Base-by-base conservation (phyloP, 106 monocot species). In the Dendrobium huoshanense region DNA sequence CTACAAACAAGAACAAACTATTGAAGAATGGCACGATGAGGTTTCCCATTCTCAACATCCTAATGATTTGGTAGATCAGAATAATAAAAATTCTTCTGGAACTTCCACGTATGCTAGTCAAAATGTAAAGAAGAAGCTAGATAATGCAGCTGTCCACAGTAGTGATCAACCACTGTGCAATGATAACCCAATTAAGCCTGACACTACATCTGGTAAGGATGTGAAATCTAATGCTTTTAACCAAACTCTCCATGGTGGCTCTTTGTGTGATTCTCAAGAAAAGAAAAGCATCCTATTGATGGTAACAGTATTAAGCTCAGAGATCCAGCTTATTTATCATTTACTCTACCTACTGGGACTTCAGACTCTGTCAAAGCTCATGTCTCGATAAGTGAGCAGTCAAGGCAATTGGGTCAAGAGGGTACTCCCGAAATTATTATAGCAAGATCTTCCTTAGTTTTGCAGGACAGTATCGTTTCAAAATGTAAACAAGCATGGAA, bases 91-190 rank as follows among this genome's bases (percentile, higher is more conserved):
- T 42, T 49, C 17, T 20, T 41, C 16, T 77, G 41, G 29, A 55
- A 67, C 59, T 73, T 81, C 49, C 13, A 81, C 78, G 77, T 37
- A 44, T 61, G 55, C 79, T 56, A 83, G 73, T 80, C 86, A 82
- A 25, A 79, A 42, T 78, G 54, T 84, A 43, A 29, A 43, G 7
- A 79, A 64, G 44, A 81, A 76, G 43, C 56, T 51, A 8, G 84
- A 75, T 73, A 68, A 4, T 77, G 44, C 74, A 72, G 44, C 3
- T 77, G 24, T 81, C 17, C 43, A 27, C 47, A 42, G 9, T 48
- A 76, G 31, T 65, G 84, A 79, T 55, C 72, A 9, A 73, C 40
- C 56, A 84, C 67, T 45, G 37, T 77, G 11, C 70, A 73, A 41
- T 77, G 81, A 55, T 42, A 17, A 11, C 59, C n/a, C n/a, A n/a